Conservation (phyloP, 768 basidiomycete genomes). For the Xerocomus potaroensis region DNA sequence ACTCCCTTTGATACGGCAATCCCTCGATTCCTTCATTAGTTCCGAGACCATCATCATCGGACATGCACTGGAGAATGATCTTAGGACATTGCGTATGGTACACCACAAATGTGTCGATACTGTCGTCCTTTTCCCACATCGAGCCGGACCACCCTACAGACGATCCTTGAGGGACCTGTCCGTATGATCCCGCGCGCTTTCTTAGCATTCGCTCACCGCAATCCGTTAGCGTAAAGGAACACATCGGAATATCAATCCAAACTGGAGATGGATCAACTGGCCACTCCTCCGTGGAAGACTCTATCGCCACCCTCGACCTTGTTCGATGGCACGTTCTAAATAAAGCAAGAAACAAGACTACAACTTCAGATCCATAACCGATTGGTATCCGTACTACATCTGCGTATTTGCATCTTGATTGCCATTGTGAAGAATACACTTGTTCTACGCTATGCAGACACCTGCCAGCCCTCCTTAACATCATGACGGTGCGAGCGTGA, state of each 20-base stretch:
- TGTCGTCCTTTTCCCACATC: constrained; percentile 80
- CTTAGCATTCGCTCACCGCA: constrained; percentile 7
- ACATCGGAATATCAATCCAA: constrained; percentile 80
- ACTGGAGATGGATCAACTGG: constrained; percentile 68
- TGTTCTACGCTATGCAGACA: no score
- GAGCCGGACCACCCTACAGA: constrained; percentile 70
- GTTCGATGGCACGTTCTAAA: constrained; percentile 79
- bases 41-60: constrained; percentile 85
- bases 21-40: constrained; percentile 69
- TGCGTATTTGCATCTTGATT: constrained; percentile 1
- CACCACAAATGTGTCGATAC: constrained; percentile 89
- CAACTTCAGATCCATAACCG: constrained; percentile 15
- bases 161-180: constrained; percentile 81
- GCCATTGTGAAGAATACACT: no score
- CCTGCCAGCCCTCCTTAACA: neutral
- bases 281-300: constrained; percentile 91
- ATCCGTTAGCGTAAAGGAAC: constrained; percentile 65
- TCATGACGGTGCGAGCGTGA: neutral
- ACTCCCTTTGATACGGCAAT: constrained; percentile 59
- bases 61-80: constrained; percentile 89
- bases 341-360: constrained; percentile 36
- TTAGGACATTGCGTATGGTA: constrained; percentile 84
- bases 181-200: constrained; percentile 8
- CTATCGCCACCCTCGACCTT: constrained; percentile 81
- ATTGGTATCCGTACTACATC: neutral